These are phyloP conservation scores for Zygosaccharomyces kombuchaensis DNA, from an alignment of 805 yeast genomes.

Conservation along the genomic window DNA sequence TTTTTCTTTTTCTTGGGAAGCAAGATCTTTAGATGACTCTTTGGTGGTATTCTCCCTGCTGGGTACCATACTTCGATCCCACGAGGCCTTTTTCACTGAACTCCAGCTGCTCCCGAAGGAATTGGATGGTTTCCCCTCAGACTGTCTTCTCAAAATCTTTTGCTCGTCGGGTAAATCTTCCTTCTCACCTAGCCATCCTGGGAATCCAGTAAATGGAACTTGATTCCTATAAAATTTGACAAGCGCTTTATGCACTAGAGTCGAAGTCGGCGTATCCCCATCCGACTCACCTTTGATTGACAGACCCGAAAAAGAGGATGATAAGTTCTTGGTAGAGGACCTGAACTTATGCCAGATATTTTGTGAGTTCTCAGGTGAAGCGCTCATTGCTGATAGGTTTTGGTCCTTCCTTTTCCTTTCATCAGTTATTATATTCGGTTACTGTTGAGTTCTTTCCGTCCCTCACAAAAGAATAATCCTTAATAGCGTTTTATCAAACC, in stretches of 20 bases:
- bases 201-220: conserved; percentile 35
- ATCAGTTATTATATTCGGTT: neutral
- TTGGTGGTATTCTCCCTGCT: conserved; percentile 5
- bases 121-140: conserved; percentile 11
- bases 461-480: neutral
- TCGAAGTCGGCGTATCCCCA: conserved; percentile 40
- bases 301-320: conserved; percentile 27
- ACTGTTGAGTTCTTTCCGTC: neutral
- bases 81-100: conserved; percentile 13
- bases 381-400: conserved; percentile 4
- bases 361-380: conserved; percentile 17
- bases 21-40: neutral
- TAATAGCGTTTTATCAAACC: neutral
- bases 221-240: conserved; percentile 37
- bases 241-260: conserved; percentile 44
- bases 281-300: conserved; percentile 38
- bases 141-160: conserved; percentile 28
- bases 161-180: conserved; percentile 34
- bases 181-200: conserved; percentile 37
- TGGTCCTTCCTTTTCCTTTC: neutral
- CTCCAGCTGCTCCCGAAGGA: conserved; percentile 8
- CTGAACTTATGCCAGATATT: conserved; percentile 33
- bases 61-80: conserved; percentile 8
- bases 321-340: conserved; percentile 30
- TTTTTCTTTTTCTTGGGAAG: conserved; percentile 5